Evolutionary conservation across 345 rosid species (phyloP), one percentile per base, ranked within the genome.

Genomic region (Aurinia saxatilis): DNA sequence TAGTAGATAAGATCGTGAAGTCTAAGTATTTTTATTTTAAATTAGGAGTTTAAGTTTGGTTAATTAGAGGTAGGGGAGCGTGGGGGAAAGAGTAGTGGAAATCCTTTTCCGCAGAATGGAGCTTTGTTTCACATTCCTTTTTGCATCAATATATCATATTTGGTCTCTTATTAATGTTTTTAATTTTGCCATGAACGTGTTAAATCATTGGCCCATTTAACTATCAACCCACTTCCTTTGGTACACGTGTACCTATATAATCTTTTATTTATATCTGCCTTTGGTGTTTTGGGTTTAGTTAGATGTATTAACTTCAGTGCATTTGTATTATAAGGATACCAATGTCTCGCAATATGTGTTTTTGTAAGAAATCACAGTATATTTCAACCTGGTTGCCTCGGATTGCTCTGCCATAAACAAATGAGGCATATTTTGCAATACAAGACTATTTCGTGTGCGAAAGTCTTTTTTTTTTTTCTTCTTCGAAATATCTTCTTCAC

Each of bases 31-130:
- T n/a, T n/a, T n/a, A n/a, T 27, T 27, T 5, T 27, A 6, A 5
- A 27, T 27, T 16, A 8, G 2, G 11, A 8, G 23, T 16, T 42
- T 42, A 16, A 18, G 14, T 18, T 46, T 21, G 31, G 30, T 50
- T 13, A 14, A 14, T 14, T 50, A 10, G 25, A 27, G 29, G 16
- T 25, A 38, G 18, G 4, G 49, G 57, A 63, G 67, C 67, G 67
- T 50, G 10, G 50, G 9, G 57, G 30, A 27, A 25, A 1, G 33
- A 57, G 18, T 39, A 59, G 38, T 67, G 77, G 66, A 35, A 25
- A 23, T 59, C 63, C 44, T 78, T 70, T 73, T 73, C 72, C 56
- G 17, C 19, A 17, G 6, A 57, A 33, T 15, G 11, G 40, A 53
- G 57, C 50, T 68, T 41, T 52, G 38, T 49, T 31, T 56, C 45